Conservation (phyloP, 2,329 filamentous ascomycete species). For the Epichloe gansuensis region DNA sequence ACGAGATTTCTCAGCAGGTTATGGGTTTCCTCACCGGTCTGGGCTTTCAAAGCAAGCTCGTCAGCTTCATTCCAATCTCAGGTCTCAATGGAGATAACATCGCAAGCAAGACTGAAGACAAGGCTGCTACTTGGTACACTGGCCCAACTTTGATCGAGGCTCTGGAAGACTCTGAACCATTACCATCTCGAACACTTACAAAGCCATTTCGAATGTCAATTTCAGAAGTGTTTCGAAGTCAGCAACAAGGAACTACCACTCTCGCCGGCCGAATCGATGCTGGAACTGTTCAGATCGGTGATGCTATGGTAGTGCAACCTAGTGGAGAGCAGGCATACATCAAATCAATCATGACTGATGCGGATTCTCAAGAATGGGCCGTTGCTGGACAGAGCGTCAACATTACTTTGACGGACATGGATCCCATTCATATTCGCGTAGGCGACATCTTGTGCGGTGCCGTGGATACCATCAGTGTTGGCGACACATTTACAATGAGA, state of each 20-base stretch:
- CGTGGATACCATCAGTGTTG: constrained; percentile 51
- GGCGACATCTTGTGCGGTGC: constrained; percentile 79
- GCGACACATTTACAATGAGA: constrained; percentile 67
- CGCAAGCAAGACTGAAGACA: constrained; percentile 41
- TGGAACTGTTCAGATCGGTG: constrained; percentile 73
- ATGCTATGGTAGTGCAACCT: constrained; percentile 66
- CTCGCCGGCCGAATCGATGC: constrained; percentile 77
- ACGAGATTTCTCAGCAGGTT: constrained; percentile 75
- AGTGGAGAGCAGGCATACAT: constrained; percentile 69
- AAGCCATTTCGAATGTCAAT: constrained; percentile 80
- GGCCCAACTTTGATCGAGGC: constrained; percentile 71
- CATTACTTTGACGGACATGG: constrained; percentile 74
- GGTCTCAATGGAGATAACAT: constrained; percentile 86
- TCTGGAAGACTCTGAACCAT: constrained; percentile 69
- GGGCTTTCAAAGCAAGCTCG: constrained; percentile 68
- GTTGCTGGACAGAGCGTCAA: constrained; percentile 83
- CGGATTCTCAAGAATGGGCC: constrained; percentile 67
- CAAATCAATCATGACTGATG: constrained; percentile 68
- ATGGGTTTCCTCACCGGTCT: constrained; percentile 69
- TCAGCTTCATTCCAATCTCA: constrained; percentile 80
- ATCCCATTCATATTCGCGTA: constrained; percentile 65
- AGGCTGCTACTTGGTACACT: constrained; percentile 61
- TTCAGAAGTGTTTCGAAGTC: constrained; percentile 71
- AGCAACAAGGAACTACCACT: constrained; percentile 69
- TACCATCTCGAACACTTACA: constrained; percentile 49